These are phyloP conservation scores for Lentinula edodes DNA, from an alignment of 768 basidiomycete genomes.

Conservation along the genomic window DNA sequence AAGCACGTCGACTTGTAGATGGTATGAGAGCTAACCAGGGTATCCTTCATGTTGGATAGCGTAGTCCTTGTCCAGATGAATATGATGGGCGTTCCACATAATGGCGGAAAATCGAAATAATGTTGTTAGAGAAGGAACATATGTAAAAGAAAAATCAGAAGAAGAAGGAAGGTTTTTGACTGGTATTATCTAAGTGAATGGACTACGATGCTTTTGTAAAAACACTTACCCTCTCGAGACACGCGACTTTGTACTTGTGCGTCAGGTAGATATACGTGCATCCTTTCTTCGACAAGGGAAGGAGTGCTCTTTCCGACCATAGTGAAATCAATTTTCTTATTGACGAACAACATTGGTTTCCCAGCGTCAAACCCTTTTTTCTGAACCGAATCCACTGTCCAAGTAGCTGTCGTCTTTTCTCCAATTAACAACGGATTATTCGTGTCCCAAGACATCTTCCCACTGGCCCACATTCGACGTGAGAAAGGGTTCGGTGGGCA, in stretches of 20 bases:
- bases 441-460: conserved; percentile 58
- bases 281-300: conserved; percentile 56
- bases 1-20: not conserved
- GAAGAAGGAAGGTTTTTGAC: conserved; percentile 46
- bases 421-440: conserved; percentile 47
- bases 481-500: conserved; percentile 71
- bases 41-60: conserved; percentile 66
- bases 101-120: conserved; percentile 85
- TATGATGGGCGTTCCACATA: conserved; percentile 81
- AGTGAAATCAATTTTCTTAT: conserved; percentile 52
- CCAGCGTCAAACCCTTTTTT: conserved; percentile 63
- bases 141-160: conserved; percentile 57
- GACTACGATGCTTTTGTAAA: conserved; percentile 1
- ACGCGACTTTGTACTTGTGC: conserved; percentile 22
- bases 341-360: conserved; percentile 71
- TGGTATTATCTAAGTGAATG: conserved; percentile 15
- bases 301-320: conserved; percentile 37
- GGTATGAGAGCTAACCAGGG: conserved; percentile 37
- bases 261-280: conserved; percentile 57
- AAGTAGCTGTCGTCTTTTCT: conserved; percentile 39
- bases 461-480: conserved; percentile 80
- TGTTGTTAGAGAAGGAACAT: conserved; percentile 62
- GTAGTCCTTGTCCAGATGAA: conserved; percentile 78
- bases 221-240: conserved; percentile 38
- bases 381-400: conserved; percentile 44